A percentile compares a stretch with the other conserved stretches of the same genome.
These are phyloP conservation scores for Acacia pycnantha DNA, from an alignment of 331 rosid genomes.

Conservation along the genomic window DNA sequence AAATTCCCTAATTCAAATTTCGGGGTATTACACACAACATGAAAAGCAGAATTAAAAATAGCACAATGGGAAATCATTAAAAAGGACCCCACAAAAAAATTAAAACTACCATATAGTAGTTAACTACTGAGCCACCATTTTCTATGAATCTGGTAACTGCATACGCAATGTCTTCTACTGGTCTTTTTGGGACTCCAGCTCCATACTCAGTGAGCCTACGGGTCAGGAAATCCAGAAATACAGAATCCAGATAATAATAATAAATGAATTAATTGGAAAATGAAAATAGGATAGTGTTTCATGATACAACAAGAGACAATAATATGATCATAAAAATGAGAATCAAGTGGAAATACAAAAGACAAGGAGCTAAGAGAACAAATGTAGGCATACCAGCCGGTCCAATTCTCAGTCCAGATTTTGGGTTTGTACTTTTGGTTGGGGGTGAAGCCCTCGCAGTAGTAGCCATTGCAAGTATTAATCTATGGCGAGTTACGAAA, in stretches of 20 bases:
- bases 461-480: conserved; percentile 89
- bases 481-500: conserved; percentile 52
- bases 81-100: not conserved
- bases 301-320: not conserved
- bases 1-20: too few relatives aligned
- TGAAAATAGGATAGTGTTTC: not conserved
- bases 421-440: conserved; percentile 75
- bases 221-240: conserved; percentile 1
- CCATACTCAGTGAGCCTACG: conserved; percentile 88
- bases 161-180: conserved; percentile 85
- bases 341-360: not conserved
- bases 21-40: too few relatives aligned
- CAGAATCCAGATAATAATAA: not conserved
- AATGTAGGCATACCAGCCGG: conserved; percentile 68
- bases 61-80: not conserved
- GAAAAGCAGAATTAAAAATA: not conserved
- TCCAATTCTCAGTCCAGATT: conserved; percentile 98
- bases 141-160: conserved; percentile 80
- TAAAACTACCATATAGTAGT: conserved; percentile 79
- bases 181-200: conserved; percentile 73
- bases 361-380: not conserved
- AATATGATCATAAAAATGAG: not conserved
- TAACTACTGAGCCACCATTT: conserved; percentile 80
- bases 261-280: not conserved
- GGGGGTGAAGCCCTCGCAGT: conserved; percentile 84